phyloP scores from a whole-genome alignment of 805 yeast species.

The Saturnispora kantuleensis region DNA sequence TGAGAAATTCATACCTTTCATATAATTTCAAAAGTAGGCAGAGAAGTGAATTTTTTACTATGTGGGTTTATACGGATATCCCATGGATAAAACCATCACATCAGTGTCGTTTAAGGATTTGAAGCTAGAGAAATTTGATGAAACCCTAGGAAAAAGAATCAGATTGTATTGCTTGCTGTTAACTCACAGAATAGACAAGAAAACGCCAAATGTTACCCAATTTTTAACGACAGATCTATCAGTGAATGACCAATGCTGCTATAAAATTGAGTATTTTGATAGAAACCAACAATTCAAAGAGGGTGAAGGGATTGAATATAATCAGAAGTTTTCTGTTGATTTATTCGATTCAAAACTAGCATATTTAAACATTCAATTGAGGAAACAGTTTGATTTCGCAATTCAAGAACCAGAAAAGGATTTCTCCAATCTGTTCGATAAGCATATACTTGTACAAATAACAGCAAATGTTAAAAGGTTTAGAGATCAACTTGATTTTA shows the following conservation, averaged over 20 bases:
- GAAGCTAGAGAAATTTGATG: not conserved
- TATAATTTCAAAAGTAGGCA: not conserved
- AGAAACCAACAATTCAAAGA: slow-evolving; percentile 1
- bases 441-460: slow-evolving; percentile 16
- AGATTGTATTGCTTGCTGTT: slow-evolving; percentile 3
- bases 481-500: slow-evolving; percentile 16
- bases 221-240: slow-evolving; percentile 5
- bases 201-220: not conserved
- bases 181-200: not conserved
- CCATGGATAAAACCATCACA: slow-evolving; percentile 4
- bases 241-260: slow-evolving; percentile 1
- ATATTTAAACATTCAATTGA: not conserved
- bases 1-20: not conserved
- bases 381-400: not conserved
- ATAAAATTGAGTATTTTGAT: not conserved
- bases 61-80: not conserved
- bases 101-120: slow-evolving; percentile 1
- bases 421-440: slow-evolving; percentile 10
- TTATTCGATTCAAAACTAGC: slow-evolving; percentile 1
- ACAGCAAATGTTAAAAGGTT: slow-evolving; percentile 14
- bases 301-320: not conserved
- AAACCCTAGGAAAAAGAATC: not conserved
- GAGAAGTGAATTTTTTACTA: not conserved
- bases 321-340: slow-evolving; percentile 5
- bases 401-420: not conserved